Evolutionary conservation across 805 yeast genomes (phyloP), one percentile per base, ranked within the genome.

Genomic region (Helenozyma rhizophorensis): DNA sequence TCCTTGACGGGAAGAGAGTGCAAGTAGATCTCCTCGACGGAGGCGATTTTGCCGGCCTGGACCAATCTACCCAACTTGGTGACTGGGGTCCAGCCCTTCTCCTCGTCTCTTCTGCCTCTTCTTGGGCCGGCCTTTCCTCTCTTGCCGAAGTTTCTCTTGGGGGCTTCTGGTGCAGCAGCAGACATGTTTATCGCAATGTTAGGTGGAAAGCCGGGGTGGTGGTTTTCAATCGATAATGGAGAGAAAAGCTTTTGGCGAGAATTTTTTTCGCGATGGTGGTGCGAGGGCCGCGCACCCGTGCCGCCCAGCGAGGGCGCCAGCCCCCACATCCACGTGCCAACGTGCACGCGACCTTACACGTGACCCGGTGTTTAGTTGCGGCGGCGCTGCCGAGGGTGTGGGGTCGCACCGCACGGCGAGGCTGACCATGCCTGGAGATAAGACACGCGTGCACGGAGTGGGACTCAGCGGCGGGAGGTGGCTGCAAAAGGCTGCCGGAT

Each of bases 21-120:
- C 68, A 90, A 78, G 93, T 88, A 93, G 78, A 93, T 86, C 79
- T 93, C 96, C 79, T 93, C 98, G 60, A 93, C 76, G 63, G 95
- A 73, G 68, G 89, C 72, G 74, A 93, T 79, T 83, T 93, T 90
- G 72, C 96, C 96, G 63, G 97, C 96, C 79, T 88, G 87, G 56
- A 93, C 98, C 65, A 93, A 83, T 83, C 98, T 90, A 76, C 98
- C 98, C 69, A 93, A 85, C 83, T 93, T 93, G 93, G 98, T 93
- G 69, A 93, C 97, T 76, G 98, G 98, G 62, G 80, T 81, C 98
- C 98, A 93, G 62, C 94, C 96, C 79, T 90, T 89, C 80, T 93
- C 97, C 76, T 90, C 97, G 54, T 76, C 78, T 61, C 76, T 75
- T 70, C 89, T 78, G 58, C 89, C 82, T 53, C 68, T 55, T 50